Evolutionary conservation across 2,329 filamentous ascomycete genomes (phyloP), one percentile per base, ranked within the genome.

Genomic region (Aspergillus sojae): DNA sequence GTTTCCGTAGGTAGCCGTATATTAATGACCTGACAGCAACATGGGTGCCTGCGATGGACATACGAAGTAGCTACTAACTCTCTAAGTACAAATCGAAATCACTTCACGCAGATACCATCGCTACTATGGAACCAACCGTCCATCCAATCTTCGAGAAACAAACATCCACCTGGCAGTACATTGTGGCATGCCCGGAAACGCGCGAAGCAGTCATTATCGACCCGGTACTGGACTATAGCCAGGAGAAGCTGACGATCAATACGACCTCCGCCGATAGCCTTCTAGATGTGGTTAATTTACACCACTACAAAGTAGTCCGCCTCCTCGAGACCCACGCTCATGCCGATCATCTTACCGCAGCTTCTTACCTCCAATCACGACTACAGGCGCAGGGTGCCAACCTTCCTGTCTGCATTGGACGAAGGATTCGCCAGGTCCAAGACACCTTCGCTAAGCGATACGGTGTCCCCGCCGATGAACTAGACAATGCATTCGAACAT

Each of bases 271-370:
- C 87, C 1, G 84, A 89, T 58, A 46, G 64, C 0, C 67, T 89
- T 0, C 74, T 89, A 0, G 68, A 75, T 0, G 32, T 83, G 0
- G 71, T 86, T 5, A 61, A 65, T 1, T 68, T 80, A 0, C 70
- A 83, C 0, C 74, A 74, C 1, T 87, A 87, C 70, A 77, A 64
- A 0, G 70, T 88, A 10, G 75, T 76, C 0, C 72, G 75, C 32
- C 82, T 89, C 10, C 78, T 89, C 3, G 87, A 89, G 68, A 89
- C 88, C 0, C 87, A 89, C 69, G 83, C 80, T 0, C 85, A 89
- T 64, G 86, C 86, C 4, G 85, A 88, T 62, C 86, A 89, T 61
- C 67, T 88, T 0, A 88, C 86, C 0, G 84, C 87, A 0, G 79
- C 86, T 0, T 79, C 79, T 4, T 89, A 88, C 66, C 79, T 89